These are phyloP conservation scores for Dactylorhiza incarnata DNA, from an alignment of 106 monocot species.

Conservation along the genomic window DNA sequence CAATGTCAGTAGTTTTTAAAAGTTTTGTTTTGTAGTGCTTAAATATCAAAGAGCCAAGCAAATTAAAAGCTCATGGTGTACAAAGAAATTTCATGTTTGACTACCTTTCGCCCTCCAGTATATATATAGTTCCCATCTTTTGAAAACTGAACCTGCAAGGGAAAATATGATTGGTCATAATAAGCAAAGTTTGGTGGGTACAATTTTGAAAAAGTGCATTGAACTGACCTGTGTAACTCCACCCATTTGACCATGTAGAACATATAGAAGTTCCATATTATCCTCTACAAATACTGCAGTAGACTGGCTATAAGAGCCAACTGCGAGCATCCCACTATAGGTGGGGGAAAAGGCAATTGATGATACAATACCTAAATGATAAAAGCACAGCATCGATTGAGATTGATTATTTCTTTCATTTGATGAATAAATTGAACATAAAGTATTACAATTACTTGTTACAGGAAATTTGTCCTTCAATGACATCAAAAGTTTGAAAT, in stretches of 20 bases:
- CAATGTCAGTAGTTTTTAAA: neutral
- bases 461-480: neutral
- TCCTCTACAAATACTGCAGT: constrained; percentile 76
- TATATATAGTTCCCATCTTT: constrained; percentile 95
- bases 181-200: neutral
- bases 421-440: neutral
- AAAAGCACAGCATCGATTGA: neutral
- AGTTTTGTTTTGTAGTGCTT: neutral
- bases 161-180: constrained; percentile 6
- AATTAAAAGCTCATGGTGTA: neutral
- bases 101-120: constrained; percentile 88
- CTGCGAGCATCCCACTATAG: constrained; percentile 64
- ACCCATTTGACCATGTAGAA: constrained; percentile 92
- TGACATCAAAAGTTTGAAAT: neutral
- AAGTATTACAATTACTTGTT: neutral
- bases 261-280: constrained; percentile 92
- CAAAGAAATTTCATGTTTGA: neutral
- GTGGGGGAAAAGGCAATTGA: constrained; percentile 79
- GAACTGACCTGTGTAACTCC: constrained; percentile 98
- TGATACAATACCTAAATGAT: constrained; percentile 63
- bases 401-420: neutral
- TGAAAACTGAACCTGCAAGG: constrained; percentile 65
- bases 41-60: neutral
- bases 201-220: neutral
- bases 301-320: constrained; percentile 81